phyloP scores from a whole-genome alignment of 2,329 filamentous ascomycete species.

The Fusarium bactridioides region DNA sequence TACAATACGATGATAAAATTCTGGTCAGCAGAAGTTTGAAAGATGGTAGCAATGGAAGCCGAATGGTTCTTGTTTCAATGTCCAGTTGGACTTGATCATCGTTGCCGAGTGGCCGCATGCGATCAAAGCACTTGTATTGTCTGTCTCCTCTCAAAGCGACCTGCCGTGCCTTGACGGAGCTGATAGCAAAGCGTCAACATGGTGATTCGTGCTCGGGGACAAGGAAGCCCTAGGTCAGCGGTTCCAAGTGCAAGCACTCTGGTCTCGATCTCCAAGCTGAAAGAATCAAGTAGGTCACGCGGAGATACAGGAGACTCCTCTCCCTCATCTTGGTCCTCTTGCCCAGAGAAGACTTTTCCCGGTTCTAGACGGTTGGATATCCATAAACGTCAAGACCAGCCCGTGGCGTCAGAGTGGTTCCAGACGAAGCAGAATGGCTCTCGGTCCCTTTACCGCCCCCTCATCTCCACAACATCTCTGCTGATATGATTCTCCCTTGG shows the following conservation, averaged over 20 bases:
- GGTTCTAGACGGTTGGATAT: not conserved
- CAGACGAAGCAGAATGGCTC: not conserved
- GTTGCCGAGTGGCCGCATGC: not conserved
- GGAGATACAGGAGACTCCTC: not conserved
- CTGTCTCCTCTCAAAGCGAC: not conserved
- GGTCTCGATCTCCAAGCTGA: not conserved
- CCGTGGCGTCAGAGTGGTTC: conserved; percentile 11
- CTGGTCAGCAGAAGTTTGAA: not conserved
- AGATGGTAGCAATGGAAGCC: not conserved
- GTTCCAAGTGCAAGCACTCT: not conserved
- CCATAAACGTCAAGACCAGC: not conserved
- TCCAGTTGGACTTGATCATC: not conserved
- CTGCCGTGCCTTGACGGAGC: not conserved
- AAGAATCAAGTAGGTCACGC: not conserved
- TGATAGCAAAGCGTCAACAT: not conserved
- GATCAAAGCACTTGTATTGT: not conserved
- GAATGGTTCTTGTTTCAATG: not conserved
- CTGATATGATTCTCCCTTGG: not conserved
- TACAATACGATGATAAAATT: not conserved
- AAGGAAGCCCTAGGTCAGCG: not conserved
- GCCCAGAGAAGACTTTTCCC: not conserved
- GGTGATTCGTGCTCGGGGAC: not conserved
- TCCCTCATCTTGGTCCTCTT: not conserved
- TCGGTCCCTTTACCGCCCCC: not conserved
- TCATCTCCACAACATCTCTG: conserved; percentile 9